phyloP scores from a whole-genome alignment of 139 green algal genomes.

The Zygnema cylindricum region DNA sequence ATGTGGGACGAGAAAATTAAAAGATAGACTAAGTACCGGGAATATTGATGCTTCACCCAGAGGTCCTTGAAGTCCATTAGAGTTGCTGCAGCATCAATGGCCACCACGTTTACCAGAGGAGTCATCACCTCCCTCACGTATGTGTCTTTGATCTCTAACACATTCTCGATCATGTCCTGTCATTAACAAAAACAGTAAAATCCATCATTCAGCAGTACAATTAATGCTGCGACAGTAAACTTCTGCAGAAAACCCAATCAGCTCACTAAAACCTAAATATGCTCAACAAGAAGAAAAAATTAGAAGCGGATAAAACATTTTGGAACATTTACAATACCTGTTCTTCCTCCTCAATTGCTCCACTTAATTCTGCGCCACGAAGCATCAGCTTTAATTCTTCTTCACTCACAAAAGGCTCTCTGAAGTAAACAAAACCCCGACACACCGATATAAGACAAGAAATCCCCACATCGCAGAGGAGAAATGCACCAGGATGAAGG shows the following conservation, averaged over 20 bases:
- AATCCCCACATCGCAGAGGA: neutral
- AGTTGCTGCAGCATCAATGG: conserved; percentile 40
- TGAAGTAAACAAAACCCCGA: conserved; percentile 2
- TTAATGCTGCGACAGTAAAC: no score
- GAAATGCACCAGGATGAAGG: neutral
- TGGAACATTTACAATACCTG: conserved; percentile 35
- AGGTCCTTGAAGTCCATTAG: conserved; percentile 61
- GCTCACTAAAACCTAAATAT: neutral
- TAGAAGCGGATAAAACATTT: neutral
- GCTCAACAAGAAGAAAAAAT: neutral
- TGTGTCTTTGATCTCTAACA: conserved; percentile 66
- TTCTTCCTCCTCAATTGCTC: conserved; percentile 64
- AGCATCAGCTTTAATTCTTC: conserved; percentile 68
- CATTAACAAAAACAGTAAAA: neutral
- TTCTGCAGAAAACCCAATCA: no score
- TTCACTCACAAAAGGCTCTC: conserved; percentile 65
- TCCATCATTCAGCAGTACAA: neutral
- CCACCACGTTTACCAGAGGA: conserved; percentile 66
- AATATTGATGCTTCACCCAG: conserved; percentile 65
- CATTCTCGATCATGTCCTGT: conserved; percentile 68
- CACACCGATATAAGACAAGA: no score
- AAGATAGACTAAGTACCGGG: conserved; percentile 17
- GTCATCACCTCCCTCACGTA: conserved; percentile 67
- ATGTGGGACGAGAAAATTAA: no score
- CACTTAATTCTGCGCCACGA: conserved; percentile 60